These are phyloP conservation scores for Suhomyces bribrorum DNA, from an alignment of 1,139 yeast species.

Conservation along the genomic window DNA sequence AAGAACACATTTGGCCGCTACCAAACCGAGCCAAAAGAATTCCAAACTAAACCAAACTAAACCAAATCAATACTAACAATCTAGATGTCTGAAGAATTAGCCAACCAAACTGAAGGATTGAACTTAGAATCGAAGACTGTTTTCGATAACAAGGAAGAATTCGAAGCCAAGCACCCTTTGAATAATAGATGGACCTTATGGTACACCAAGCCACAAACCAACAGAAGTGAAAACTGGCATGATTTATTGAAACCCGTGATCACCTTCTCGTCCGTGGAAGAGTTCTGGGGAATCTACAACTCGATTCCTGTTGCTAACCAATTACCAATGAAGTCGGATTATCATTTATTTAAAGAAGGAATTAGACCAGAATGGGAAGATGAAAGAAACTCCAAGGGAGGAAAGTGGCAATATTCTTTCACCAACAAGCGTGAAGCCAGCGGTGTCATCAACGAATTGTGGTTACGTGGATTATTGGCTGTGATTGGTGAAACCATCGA, in stretches of 20 bases:
- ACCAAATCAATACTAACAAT: constrained; percentile 17
- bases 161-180: constrained; percentile 85
- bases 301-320: constrained; percentile 92
- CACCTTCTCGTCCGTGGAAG: constrained; percentile 90
- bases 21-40: too few species aligned
- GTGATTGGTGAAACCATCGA: constrained; percentile 96
- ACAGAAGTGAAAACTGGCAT: constrained; percentile 83
- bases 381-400: constrained; percentile 81
- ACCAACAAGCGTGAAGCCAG: constrained; percentile 65
- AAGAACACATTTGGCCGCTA: too few species aligned
- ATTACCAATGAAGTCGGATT: constrained; percentile 89
- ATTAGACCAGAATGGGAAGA: constrained; percentile 99
- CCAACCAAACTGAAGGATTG: constrained; percentile 54
- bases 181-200: constrained; percentile 95
- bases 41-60: too few species aligned
- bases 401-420: constrained; percentile 81
- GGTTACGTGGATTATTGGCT: constrained; percentile 89
- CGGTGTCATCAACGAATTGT: constrained; percentile 77
- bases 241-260: constrained; percentile 92
- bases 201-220: constrained; percentile 93
- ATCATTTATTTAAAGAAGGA: constrained; percentile 92
- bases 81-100: constrained; percentile 54
- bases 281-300: constrained; percentile 97
- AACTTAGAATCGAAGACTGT: constrained; percentile 58
- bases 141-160: constrained; percentile 67